A percentile compares a stretch with the other conserved stretches of the same genome.
Evolutionary conservation across 768 basidiomycete genomes (phyloP).

Genomic region (Naganishia onofrii): DNA sequence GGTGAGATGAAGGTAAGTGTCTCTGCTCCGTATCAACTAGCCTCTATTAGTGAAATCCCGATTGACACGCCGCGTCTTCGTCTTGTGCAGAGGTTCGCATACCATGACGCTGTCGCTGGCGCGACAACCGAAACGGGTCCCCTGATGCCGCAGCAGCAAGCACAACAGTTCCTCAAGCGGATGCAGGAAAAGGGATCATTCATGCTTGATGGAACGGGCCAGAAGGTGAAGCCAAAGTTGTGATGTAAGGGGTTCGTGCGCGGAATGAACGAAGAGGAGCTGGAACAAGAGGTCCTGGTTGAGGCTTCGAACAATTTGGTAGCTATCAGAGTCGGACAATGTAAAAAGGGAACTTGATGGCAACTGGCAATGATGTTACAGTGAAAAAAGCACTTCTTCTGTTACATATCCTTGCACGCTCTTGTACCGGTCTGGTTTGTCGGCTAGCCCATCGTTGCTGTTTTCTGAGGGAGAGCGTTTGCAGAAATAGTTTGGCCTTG

Average conservation of each 20-base stretch:
- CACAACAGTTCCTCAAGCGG: constrained; percentile 17
- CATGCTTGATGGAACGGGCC: constrained; percentile 20
- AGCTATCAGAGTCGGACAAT: background rate
- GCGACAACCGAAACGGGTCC: constrained; percentile 6
- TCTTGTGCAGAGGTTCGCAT: constrained; percentile 20
- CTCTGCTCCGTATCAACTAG: background rate
- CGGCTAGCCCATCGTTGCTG: too few relatives aligned
- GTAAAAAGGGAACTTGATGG: background rate
- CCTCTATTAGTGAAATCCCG: background rate
- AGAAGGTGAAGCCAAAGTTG: constrained; percentile 16
- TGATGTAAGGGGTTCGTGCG: too few relatives aligned
- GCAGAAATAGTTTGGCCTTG: too few relatives aligned
- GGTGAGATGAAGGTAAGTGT: constrained; percentile 44
- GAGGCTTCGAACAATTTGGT: too few relatives aligned
- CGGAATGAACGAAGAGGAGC: too few relatives aligned
- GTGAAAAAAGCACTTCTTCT: background rate
- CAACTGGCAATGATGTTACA: background rate
- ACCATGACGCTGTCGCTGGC: constrained; percentile 16
- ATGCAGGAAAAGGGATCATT: constrained; percentile 28
- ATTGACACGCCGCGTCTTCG: background rate
- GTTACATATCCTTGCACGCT: too few relatives aligned
- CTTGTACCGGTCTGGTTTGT: too few relatives aligned
- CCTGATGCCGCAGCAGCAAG: constrained; percentile 12
- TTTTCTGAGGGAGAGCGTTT: too few relatives aligned
- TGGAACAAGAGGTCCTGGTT: too few relatives aligned